phyloP scores from a whole-genome alignment of 1,284 basidiomycete species.

The Paramarasmius palmivorus region DNA sequence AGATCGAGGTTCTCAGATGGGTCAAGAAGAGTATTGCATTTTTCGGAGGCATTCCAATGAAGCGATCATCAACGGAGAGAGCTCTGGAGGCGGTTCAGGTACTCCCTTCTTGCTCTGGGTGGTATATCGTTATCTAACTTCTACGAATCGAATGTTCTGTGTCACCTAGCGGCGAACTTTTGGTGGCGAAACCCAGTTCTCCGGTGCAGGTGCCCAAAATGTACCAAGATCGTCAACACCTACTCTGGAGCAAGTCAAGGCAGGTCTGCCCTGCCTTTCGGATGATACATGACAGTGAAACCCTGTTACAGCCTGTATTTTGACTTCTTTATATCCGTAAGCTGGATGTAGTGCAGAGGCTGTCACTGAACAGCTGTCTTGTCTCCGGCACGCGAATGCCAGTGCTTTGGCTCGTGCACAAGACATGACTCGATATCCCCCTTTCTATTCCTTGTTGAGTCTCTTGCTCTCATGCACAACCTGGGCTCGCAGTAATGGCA shows the following conservation, averaged over 20 bases:
- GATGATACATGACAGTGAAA: slow-evolving; percentile 2
- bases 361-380: slow-evolving; percentile 37
- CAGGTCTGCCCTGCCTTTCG: slow-evolving; percentile 22
- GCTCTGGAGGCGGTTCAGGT: slow-evolving; percentile 52
- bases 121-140: no score
- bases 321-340: slow-evolving; percentile 42
- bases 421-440: slow-evolving; percentile 35
- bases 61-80: slow-evolving; percentile 64
- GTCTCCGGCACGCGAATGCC: slow-evolving; percentile 47
- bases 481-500: slow-evolving; percentile 35
- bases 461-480: no score
- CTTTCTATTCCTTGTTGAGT: neutral
- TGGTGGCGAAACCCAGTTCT: slow-evolving; percentile 41
- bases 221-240: slow-evolving; percentile 50
- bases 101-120: no score
- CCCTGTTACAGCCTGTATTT: slow-evolving; percentile 53
- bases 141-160: slow-evolving; percentile 44
- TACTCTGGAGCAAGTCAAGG: slow-evolving; percentile 47
- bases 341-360: slow-evolving; percentile 47
- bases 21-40: neutral
- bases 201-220: slow-evolving; percentile 57
- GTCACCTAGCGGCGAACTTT: slow-evolving; percentile 51
- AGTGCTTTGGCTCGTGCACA: slow-evolving; percentile 53
- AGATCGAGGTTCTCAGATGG: slow-evolving; percentile 64
- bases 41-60: slow-evolving; percentile 33